Base-by-base conservation (phyloP, 306 rosid genomes). In the Cicer chorassanicum region DNA sequence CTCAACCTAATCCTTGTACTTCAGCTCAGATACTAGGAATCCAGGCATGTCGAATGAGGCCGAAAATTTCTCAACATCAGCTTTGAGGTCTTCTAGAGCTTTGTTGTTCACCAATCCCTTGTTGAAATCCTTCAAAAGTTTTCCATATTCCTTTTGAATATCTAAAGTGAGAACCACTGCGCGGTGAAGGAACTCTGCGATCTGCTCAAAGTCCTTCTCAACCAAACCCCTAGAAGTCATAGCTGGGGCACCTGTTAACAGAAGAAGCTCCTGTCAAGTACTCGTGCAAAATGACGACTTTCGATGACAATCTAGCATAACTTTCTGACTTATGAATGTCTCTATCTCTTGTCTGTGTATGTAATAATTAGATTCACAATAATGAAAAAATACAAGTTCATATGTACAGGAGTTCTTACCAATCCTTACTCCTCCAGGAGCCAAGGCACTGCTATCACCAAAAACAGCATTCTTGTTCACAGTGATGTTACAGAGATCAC, bases 381-480 rank as follows among this genome's bases (percentile, higher is more conserved):
- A 29, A 29, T 29, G 5, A 29, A 45, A 46, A 53, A 70, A 65
- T 56, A 63, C 65, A 39, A 76, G 56, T 53, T 63, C 46, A 40
- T 43, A 42, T 45, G 24, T 1, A 1, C 7, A 38, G 51, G 18
- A 29, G 46, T 66, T 70, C 87, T 86, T 83, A 93, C 98, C 98
- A 50, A 93, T 88, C 48, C 97, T 82, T 7, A 93, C 97, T 41
- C 98, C 98, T 29, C 98, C 98, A 5, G 98, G 98, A 55, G 98
- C 93, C 92, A 93, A 82, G 75, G 98, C 98, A 79, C 98, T 93
- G 89, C 98, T 91, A 70, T 93, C 98, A 40, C 98, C 98, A 59
- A 90, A 93, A 78, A 93, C 98, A 8, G 98, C 98, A 64, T 93
- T 93, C 83, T 93, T 93, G 88, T 93, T 93, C n/a, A 93, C 98